Evolutionary conservation across 106 monocot genomes (phyloP).

Genomic region (Xerophyta viscosa): DNA sequence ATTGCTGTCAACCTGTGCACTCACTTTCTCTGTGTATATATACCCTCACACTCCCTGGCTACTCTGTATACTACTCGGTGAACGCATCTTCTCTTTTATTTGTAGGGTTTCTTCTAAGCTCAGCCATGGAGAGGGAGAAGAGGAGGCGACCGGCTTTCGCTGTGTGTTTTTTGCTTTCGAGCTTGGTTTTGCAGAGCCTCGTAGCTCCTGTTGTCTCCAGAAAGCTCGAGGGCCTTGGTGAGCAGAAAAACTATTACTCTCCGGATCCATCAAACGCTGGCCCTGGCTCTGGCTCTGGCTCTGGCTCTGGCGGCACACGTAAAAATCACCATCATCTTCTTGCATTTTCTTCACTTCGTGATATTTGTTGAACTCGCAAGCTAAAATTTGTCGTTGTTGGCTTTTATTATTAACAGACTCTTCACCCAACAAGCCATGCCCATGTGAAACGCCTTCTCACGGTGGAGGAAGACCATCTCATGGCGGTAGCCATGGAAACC

Average conservation of each 20-base stretch:
- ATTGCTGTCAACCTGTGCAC: constrained; percentile 7
- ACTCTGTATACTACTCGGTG: background rate
- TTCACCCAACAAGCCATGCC: background rate
- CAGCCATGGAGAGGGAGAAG: constrained; percentile 14
- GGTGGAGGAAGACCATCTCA: background rate
- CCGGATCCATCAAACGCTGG: too few relatives aligned
- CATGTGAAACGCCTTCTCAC: background rate
- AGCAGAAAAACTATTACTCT: constrained; percentile 31
- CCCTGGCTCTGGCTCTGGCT: background rate
- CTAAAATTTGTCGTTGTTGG: too few relatives aligned
- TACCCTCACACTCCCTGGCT: background rate
- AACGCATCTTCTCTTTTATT: background rate
- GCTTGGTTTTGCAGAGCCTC: constrained; percentile 12
- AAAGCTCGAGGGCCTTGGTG: constrained; percentile 18
- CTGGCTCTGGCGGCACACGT: too few relatives aligned
- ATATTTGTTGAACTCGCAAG: too few relatives aligned
- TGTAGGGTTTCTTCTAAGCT: background rate
- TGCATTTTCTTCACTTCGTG: too few relatives aligned
- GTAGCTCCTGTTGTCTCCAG: constrained; percentile 13
- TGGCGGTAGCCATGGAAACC: background rate
- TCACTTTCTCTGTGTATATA: constrained; percentile 27
- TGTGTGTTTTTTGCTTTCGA: constrained; percentile 22
- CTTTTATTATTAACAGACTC: too few relatives aligned
- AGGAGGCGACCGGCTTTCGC: constrained; percentile 7
- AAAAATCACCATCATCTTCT: too few relatives aligned